Percentiles rank a stretch among this genome's conserved stretches.
phyloP scores from a whole-genome alignment of 2,329 filamentous ascomycete species.

The Penicillium vulpinum region DNA sequence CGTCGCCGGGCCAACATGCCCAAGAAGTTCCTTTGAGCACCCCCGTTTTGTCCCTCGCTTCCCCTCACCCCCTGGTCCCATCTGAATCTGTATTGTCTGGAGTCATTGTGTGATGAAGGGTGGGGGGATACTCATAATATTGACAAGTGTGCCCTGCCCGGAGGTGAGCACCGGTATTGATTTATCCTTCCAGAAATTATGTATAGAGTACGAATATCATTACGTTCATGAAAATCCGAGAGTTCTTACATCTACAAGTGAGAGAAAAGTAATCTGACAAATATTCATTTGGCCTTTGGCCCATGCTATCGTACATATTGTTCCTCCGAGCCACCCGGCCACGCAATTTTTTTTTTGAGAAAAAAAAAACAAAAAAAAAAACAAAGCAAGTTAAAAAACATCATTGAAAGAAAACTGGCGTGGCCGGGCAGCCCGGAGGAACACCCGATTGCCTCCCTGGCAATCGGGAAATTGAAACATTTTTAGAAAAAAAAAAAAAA shows the following conservation, averaged over 20 bases:
- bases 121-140: background rate
- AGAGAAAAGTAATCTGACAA: constrained; percentile 1
- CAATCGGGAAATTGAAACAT: background rate
- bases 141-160: constrained; percentile 12
- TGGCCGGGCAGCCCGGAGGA: constrained; percentile 8
- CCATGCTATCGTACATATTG: constrained; percentile 25
- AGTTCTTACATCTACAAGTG: background rate
- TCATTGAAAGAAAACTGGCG: constrained; percentile 2
- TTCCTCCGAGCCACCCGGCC: constrained; percentile 16
- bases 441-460: background rate
- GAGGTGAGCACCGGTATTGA: constrained; percentile 4
- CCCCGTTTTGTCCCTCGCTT: background rate
- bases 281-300: constrained; percentile 14
- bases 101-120: background rate
- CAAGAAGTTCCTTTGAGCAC: constrained; percentile 81
- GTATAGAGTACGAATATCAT: constrained; percentile 26
- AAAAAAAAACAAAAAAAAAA: constrained; percentile 7
- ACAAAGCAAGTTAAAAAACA: constrained; percentile 1
- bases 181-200: constrained; percentile 13
- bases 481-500: background rate
- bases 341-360: constrained; percentile 13
- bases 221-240: background rate
- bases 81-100: background rate
- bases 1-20: constrained; percentile 70
- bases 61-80: background rate